Evolutionary conservation across 225 moss, liverwort and hornwort species (phyloP), one percentile per base, ranked within the genome.

Genomic region (Pleurozium schreberi): DNA sequence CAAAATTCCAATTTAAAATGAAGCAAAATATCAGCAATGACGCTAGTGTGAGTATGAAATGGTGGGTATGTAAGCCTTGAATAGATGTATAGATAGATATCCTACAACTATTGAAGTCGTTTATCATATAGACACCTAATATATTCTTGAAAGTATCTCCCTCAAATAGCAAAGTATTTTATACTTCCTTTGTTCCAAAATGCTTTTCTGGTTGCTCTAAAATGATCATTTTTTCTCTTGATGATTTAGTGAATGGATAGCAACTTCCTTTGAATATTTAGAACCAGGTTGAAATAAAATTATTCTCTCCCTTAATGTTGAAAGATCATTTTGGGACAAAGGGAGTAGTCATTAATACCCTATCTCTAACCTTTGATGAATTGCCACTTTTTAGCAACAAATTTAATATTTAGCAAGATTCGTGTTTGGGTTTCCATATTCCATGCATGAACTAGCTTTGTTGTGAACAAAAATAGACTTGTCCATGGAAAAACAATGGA

Each of bases 381-480:
- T 49, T 12, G 7, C 4, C 1, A 33, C 2, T 52, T 8, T 25
- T 77, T 22, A 23, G 2, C 55, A 25, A 23, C 23, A 23, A 53
- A 23, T 34, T n/a, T 2, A 20, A 21, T 7, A 12, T 50, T 8
- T 12, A 12, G 2, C 4, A 36, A 0, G 22, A 23, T 0, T 34
- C 22, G 15, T 0, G 1, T 3, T 53, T 0, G 0, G 6, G 5
- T 2, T 36, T 23, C 9, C 15, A 77, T 53, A 14, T 0, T 14
- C 34, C 38, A 53, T 0, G 0, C 15, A 53, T 1, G 0, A 36
- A 14, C 4, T 23, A 53, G 14, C 76, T 77, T 77, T 53, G 15
- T 25, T 25, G 15, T 36, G 1, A 4, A 38, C 5, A 53, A 14
- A 2, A 23, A 6, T 23, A 38, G 6, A 53, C 38, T 38, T 53